Evolutionary conservation across 2,329 filamentous ascomycete genomes (phyloP), one percentile per base, ranked within the genome.

Genomic region (Gaeumannomyces sp.): DNA sequence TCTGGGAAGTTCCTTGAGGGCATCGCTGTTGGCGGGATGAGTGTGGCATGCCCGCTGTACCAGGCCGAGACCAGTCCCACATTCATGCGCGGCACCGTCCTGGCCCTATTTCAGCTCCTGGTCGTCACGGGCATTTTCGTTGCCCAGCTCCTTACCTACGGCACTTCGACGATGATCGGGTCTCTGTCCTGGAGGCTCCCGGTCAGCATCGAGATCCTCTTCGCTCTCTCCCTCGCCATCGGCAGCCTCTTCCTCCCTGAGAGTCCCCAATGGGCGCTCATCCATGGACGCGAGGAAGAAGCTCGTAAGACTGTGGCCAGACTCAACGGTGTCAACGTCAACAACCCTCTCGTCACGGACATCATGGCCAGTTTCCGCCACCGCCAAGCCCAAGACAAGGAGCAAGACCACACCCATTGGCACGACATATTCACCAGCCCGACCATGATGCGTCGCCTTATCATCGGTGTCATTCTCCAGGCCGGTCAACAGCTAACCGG

Each of bases 61-160:
- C 87, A 90, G 70, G 84, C 84, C n/a, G 89, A 92, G 75, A 89
- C 83, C 7, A 85, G 86, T 0, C 89, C 89, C 0, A 81, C 85
- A 19, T 86, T 85, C 73, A 85, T 91, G 62, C 82, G 89, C 68
- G 88, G 87, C 64, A 80, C 85, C 5, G 80, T 91, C 67, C 85
- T 91, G 61, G 83, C 83, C 60, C 83, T 82, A 16, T 91, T 91
- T 74, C 89, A 91, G 76, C 80, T 91, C 4, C 88, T 90, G 76
- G 89, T 91, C 74, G 91, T 88, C 0, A 76, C 90, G 60, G 89
- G 89, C 31, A 90, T 91, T 70, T 86, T 83, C 75, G 75, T 81
- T 3, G 81, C 83, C 14, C 81, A 84, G 5, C 80, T 80, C 71
- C 81, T 86, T 76, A 90, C 90, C 73, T 89, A 81, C 65, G 87